Conservation (phyloP, 108 stramenopile species). For the Cyclotella kingstonii region DNA sequence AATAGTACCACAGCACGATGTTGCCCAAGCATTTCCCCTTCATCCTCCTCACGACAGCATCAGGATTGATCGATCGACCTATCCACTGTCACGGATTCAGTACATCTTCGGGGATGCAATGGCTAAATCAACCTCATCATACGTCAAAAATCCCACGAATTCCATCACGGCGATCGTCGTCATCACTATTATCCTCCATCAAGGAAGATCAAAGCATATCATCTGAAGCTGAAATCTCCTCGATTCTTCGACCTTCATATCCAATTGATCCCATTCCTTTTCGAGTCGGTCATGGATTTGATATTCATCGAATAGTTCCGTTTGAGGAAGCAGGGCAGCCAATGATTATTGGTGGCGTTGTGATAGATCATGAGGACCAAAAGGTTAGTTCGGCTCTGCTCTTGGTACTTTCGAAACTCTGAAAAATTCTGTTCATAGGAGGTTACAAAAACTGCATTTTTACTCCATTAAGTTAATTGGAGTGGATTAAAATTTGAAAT, state of each 20-base stretch:
- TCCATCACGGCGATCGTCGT: background rate
- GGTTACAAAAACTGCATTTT: no score
- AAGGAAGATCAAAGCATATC: background rate
- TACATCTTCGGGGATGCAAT: no score
- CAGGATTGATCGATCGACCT: no score
- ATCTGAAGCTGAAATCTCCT: constrained; percentile 26
- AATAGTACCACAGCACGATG: background rate
- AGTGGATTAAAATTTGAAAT: no score
- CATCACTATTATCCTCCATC: constrained; percentile 1
- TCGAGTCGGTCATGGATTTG: constrained; percentile 94
- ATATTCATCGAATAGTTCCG: constrained; percentile 94
- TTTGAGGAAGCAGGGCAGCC: constrained; percentile 86
- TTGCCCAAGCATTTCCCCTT: no score
- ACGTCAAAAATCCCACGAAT: background rate
- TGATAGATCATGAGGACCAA: constrained; percentile 76
- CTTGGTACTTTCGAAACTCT: no score
- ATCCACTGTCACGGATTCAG: no score
- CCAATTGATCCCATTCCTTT: constrained; percentile 79
- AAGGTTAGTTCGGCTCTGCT: constrained; percentile 38
- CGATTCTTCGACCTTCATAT: constrained; percentile 61
- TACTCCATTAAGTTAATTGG: no score
- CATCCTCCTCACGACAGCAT: no score
- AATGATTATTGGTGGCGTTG: constrained; percentile 89
- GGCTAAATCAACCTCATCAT: no score
- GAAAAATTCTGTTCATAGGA: no score